phyloP scores from a whole-genome alignment of 2,329 filamentous ascomycete genomes.

The Arthroderma sp. region DNA sequence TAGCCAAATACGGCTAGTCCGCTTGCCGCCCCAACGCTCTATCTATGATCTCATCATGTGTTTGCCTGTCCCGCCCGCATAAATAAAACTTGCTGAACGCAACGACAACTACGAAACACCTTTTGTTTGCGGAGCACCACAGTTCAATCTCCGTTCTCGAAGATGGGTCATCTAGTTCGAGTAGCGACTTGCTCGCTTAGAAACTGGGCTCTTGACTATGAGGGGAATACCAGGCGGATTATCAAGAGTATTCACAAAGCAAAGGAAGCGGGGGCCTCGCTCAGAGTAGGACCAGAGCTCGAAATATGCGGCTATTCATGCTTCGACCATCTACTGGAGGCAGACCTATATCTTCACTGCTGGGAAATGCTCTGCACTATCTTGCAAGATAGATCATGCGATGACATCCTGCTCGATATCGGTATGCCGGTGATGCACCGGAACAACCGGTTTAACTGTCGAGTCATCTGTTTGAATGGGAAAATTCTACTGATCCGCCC shows the following conservation, averaged over 20 bases:
- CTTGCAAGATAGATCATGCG: conserved; percentile 41
- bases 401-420: conserved; percentile 42
- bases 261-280: conserved; percentile 43
- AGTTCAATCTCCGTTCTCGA: too few species aligned
- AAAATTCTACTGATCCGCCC: conserved; percentile 54
- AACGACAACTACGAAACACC: too few species aligned
- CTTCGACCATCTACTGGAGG: conserved; percentile 11
- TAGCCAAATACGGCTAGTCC: too few species aligned
- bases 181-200: conserved; percentile 8
- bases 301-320: conserved; percentile 13
- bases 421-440: conserved; percentile 42
- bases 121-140: too few species aligned
- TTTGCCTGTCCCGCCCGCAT: too few species aligned
- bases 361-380: conserved; percentile 50
- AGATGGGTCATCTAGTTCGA: conserved; percentile 2
- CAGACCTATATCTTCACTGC: conserved; percentile 42
- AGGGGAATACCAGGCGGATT: conserved; percentile 50
- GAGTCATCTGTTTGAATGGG: conserved; percentile 49
- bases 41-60: too few species aligned
- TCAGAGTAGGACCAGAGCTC: conserved; percentile 42
- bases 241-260: conserved; percentile 46
- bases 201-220: conserved; percentile 40
- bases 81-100: too few species aligned
- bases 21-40: too few species aligned
- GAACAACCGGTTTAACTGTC: conserved; percentile 49